phyloP scores from a whole-genome alignment of 305 asterid species.

The Coffea humblotiana region DNA sequence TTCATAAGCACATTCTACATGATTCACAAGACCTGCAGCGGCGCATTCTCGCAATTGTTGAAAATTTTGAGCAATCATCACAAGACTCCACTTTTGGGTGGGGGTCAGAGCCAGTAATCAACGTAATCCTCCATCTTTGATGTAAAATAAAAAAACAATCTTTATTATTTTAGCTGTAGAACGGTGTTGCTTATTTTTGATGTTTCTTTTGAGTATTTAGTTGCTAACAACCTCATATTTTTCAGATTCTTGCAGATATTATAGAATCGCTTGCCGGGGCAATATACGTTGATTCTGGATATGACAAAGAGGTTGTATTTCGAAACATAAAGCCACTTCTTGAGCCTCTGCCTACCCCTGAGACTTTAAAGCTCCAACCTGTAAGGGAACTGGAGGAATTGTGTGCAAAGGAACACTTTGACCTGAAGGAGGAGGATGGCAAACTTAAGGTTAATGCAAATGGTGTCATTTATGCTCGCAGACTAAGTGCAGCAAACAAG shows the following conservation, averaged over 20 bases:
- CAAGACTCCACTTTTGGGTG: conserved; percentile 59
- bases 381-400: conserved; percentile 56
- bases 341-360: conserved; percentile 73
- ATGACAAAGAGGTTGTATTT: conserved; percentile 49
- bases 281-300: conserved; percentile 66
- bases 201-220: background rate
- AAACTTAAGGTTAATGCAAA: no score
- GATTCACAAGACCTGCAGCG: conserved; percentile 63
- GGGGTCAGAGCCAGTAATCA: conserved; percentile 56
- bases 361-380: conserved; percentile 61
- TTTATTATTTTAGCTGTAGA: no score
- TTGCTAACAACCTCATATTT: background rate
- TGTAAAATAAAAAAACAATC: no score
- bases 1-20: conserved; percentile 71
- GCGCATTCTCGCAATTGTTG: conserved; percentile 37
- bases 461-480: no score
- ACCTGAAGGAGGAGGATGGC: background rate
- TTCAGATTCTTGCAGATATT: conserved; percentile 78
- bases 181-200: no score
- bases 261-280: conserved; percentile 91
- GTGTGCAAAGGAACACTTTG: conserved; percentile 47
- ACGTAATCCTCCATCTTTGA: conserved; percentile 40
- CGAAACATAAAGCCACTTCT: conserved; percentile 65
- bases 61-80: conserved; percentile 20
- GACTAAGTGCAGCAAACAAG: no score